phyloP scores from a whole-genome alignment of 345 rosid genomes.

The Eucalyptus polybractea region DNA sequence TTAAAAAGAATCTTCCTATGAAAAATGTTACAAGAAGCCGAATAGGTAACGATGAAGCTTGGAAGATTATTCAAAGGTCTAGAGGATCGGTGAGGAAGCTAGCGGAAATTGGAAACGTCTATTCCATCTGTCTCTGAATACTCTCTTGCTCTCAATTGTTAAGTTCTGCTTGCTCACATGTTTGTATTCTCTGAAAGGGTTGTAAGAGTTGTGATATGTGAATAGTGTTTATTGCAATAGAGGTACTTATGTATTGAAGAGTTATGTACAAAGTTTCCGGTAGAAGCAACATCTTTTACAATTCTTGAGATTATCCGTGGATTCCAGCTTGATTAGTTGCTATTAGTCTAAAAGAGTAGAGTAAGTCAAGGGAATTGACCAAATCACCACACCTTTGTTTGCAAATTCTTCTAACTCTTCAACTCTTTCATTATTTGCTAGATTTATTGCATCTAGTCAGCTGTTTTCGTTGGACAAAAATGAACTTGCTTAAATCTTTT shows the following conservation, averaged over 20 bases:
- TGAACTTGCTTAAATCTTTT: background rate
- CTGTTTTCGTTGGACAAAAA: background rate
- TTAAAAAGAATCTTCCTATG: too few relatives aligned
- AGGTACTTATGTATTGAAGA: background rate
- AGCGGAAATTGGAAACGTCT: background rate
- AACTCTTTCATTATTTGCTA: background rate
- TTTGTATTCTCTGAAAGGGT: background rate
- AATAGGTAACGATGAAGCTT: background rate
- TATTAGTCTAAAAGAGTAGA: background rate
- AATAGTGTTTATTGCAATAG: background rate
- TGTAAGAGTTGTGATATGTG: background rate
- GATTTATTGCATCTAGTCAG: background rate
- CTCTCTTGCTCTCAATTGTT: background rate
- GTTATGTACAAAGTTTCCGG: background rate
- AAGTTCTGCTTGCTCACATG: background rate
- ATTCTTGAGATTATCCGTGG: background rate
- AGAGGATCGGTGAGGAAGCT: too few relatives aligned
- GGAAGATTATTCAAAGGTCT: background rate
- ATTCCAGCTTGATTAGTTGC: background rate
- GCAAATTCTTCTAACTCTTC: background rate
- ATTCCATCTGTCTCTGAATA: background rate
- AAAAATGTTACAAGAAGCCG: background rate
- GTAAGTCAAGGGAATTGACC: background rate
- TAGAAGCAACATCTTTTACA: background rate
- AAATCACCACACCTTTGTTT: background rate